Conservation (phyloP, 129 eudicot species). For the Glebionis coronaria region DNA sequence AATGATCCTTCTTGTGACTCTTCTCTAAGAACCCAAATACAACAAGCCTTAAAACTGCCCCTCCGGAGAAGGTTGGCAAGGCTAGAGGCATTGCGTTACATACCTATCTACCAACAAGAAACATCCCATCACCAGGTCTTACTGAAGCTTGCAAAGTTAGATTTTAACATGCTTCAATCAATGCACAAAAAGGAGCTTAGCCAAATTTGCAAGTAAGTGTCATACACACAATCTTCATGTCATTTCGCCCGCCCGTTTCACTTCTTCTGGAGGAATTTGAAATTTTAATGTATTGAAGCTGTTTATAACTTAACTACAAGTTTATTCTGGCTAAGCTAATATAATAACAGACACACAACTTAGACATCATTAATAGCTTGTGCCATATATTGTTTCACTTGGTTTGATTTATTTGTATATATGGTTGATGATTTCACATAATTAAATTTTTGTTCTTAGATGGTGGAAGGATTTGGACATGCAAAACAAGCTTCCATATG, state of each 20-base stretch:
- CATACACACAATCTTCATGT: no score
- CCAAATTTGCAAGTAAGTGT: not conserved
- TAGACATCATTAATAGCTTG: no score
- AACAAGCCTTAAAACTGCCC: not conserved
- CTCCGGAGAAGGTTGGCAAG: not conserved
- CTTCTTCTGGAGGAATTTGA: no score
- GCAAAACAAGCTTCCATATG: not conserved
- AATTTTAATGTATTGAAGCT: no score
- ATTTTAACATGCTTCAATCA: not conserved
- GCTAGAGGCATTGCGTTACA: not conserved
- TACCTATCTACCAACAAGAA: constrained; percentile 3
- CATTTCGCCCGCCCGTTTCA: no score
- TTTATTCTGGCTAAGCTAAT: no score
- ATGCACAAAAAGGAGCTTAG: constrained; percentile 9
- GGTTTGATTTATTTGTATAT: no score
- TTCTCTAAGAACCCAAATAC: not conserved
- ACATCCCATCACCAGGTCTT: not conserved
- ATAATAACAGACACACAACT: no score
- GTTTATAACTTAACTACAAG: no score
- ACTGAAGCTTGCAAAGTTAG: not conserved
- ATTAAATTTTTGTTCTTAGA: not conserved
- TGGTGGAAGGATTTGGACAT: constrained; percentile 10
- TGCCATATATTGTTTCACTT: no score
- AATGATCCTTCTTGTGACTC: not conserved
- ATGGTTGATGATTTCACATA: no score